These are phyloP conservation scores for Prosopis cineraria DNA, from an alignment of 306 rosid species.

Conservation along the genomic window DNA sequence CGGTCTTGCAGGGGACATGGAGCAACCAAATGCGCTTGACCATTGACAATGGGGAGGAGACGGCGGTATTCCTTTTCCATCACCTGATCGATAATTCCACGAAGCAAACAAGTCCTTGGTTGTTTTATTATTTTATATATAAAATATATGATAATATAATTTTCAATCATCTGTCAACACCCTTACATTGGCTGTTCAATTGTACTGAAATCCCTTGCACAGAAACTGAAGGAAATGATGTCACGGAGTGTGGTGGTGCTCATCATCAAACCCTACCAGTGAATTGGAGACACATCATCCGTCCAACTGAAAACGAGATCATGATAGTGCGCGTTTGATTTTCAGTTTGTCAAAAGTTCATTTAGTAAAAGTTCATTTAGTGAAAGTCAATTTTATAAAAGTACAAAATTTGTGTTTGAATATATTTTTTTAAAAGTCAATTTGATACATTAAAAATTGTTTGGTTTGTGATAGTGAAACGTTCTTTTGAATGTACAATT, in stretches of 20 bases:
- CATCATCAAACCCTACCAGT: not conserved
- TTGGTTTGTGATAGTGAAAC: too few species aligned
- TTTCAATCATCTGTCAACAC: not conserved
- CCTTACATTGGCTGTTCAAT: not conserved
- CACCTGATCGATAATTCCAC: not conserved
- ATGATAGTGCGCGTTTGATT: too few species aligned
- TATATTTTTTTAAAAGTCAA: too few species aligned
- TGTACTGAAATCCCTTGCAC: not conserved
- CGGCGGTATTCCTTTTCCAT: not conserved
- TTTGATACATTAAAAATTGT: too few species aligned
- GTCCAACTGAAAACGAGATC: constrained; percentile 6
- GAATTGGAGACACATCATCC: not conserved
- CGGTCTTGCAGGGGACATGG: not conserved
- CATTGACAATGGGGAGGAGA: not conserved
- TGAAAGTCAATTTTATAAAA: too few species aligned
- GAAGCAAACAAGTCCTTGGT: not conserved
- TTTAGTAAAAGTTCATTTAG: too few species aligned
- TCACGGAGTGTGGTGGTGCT: not conserved
- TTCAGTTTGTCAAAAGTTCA: too few species aligned
- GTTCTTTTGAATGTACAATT: too few species aligned
- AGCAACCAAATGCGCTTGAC: not conserved
- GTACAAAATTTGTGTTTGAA: too few species aligned
- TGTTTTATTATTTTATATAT: not conserved
- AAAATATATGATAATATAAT: not conserved
- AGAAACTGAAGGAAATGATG: not conserved